These are phyloP conservation scores for Penicillium thymicola DNA, from an alignment of 2,329 filamentous ascomycete genomes.

Conservation along the genomic window DNA sequence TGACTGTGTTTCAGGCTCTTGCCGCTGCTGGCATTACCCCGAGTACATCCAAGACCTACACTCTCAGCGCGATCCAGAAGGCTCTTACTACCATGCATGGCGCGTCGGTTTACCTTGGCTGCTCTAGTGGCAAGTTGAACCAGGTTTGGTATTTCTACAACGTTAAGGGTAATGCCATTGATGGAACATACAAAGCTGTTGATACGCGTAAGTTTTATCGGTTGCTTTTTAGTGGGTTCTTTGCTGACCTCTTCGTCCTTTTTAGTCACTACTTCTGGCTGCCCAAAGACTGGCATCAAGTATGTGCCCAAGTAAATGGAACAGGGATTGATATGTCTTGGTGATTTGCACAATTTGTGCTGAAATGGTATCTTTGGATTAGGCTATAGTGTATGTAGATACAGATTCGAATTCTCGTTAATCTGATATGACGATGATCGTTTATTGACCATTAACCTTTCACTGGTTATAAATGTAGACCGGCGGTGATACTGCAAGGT, in stretches of 20 bases:
- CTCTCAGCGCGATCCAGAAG: constrained; percentile 48
- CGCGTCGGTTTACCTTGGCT: constrained; percentile 51
- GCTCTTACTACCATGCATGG: constrained; percentile 50
- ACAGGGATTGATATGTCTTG: background rate
- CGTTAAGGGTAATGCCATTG: constrained; percentile 56
- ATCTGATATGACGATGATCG: background rate
- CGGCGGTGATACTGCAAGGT: background rate
- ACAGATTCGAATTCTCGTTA: background rate
- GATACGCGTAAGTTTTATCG: constrained; percentile 42
- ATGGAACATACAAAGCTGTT: constrained; percentile 58
- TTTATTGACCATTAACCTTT: background rate
- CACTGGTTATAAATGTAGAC: background rate
- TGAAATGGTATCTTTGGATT: constrained; percentile 4
- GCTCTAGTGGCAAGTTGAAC: constrained; percentile 48
- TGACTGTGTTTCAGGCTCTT: constrained; percentile 42
- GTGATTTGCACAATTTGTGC: background rate
- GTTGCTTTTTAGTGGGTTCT: background rate
- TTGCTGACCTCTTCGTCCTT: background rate
- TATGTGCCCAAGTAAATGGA: constrained; percentile 57
- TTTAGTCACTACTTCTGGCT: constrained; percentile 50
- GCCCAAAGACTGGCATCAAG: constrained; percentile 60
- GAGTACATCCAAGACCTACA: constrained; percentile 50
- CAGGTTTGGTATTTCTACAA: constrained; percentile 56
- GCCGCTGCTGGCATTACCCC: constrained; percentile 55
- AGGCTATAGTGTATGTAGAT: constrained; percentile 4